Percentiles rank a stretch among this genome's conserved stretches.
These are phyloP conservation scores for Auxenochlorella pyrenoidosa DNA, from an alignment of 139 green algal species.

Conservation along the genomic window DNA sequence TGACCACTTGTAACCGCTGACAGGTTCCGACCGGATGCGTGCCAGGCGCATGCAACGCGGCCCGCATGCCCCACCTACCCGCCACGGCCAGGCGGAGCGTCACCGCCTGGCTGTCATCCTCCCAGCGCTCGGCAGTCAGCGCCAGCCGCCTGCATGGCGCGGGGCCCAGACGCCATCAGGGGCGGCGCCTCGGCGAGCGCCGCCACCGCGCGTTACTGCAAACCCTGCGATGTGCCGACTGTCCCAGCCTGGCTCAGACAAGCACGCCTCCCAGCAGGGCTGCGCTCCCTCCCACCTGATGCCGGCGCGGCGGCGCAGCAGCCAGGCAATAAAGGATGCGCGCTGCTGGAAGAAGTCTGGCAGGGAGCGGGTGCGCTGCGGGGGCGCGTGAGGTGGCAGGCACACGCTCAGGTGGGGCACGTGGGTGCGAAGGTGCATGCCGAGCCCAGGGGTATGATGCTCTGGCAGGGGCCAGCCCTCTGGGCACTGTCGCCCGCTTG, in stretches of 20 bases:
- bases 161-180: neutral
- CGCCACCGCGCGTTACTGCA: neutral
- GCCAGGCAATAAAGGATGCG: constrained; percentile 10
- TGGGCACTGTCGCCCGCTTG: neutral
- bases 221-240: neutral
- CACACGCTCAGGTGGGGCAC: neutral
- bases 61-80: neutral
- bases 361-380: constrained; percentile 21
- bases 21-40: too few relatives aligned
- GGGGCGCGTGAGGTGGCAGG: too few relatives aligned
- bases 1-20: too few relatives aligned
- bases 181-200: too few relatives aligned
- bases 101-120: constrained; percentile 22
- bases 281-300: neutral
- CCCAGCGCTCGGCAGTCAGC: constrained; percentile 23
- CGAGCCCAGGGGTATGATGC: neutral
- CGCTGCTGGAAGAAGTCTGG: constrained; percentile 26
- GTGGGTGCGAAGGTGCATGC: neutral
- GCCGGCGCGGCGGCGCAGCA: constrained; percentile 7
- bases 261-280: neutral
- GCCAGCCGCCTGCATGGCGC: neutral
- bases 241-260: neutral
- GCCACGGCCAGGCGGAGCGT: constrained; percentile 5
- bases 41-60: too few relatives aligned
- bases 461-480: too few relatives aligned